Conservation (phyloP, 164 flowering plant genomes). For the Sextonia rubra region DNA sequence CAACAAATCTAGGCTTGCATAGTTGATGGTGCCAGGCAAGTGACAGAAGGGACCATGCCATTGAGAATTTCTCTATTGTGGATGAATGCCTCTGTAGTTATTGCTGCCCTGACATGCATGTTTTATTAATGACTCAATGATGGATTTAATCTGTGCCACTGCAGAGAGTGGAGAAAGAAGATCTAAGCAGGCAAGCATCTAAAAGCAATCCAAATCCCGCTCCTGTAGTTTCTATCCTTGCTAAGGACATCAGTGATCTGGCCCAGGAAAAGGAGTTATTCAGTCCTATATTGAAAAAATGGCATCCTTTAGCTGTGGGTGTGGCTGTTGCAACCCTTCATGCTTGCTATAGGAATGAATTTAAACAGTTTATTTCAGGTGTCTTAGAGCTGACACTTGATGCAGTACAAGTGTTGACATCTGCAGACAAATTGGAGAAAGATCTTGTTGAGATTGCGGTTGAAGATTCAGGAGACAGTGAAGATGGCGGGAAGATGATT, state of each 20-base stretch:
- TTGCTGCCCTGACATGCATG: neutral
- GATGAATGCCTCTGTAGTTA: neutral
- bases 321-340: conserved; percentile 91
- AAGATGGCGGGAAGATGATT: conserved; percentile 90
- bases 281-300: conserved; percentile 68
- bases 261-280: conserved; percentile 69
- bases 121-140: neutral
- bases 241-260: conserved; percentile 61
- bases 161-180: conserved; percentile 68
- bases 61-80: neutral
- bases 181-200: conserved; percentile 38
- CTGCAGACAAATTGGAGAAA: conserved; percentile 88
- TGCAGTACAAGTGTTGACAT: conserved; percentile 61
- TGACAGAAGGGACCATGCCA: no score
- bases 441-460: conserved; percentile 91
- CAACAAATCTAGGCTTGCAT: no score
- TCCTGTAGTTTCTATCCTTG: conserved; percentile 63
- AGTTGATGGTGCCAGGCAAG: neutral
- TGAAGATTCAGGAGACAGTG: conserved; percentile 87
- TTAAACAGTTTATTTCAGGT: conserved; percentile 60
- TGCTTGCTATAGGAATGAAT: conserved; percentile 73
- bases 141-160: conserved; percentile 18
- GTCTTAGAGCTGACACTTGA: conserved; percentile 77
- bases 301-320: conserved; percentile 90
- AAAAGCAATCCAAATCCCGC: conserved; percentile 37